These are phyloP conservation scores for Xerocomellus amylosporus DNA, from an alignment of 768 basidiomycete species.

Conservation along the genomic window DNA sequence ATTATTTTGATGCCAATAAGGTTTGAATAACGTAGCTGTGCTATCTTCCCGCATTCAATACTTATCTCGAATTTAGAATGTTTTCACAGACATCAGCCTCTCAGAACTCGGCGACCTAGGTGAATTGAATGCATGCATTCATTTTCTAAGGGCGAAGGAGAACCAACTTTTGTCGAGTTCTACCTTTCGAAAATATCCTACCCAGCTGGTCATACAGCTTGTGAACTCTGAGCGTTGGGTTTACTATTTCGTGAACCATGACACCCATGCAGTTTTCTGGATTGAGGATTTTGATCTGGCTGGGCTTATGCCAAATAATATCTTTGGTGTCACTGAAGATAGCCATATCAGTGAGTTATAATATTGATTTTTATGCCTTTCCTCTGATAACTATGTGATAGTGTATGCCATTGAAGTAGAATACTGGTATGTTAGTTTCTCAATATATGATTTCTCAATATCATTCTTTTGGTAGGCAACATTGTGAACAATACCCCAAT, in stretches of 20 bases:
- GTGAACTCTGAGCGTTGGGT: neutral
- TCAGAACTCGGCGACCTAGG: neutral
- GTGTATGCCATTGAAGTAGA: neutral
- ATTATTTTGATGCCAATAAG: neutral
- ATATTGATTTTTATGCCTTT: neutral
- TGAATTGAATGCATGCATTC: neutral
- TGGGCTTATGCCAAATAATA: neutral
- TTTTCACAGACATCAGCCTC: neutral
- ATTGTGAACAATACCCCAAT: neutral
- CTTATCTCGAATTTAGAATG: neutral
- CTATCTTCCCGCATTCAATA: neutral
- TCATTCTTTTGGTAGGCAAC: neutral
- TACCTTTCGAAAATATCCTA: neutral
- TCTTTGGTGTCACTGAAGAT: neutral
- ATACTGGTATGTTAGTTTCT: neutral
- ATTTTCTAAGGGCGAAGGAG: neutral
- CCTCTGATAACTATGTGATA: neutral
- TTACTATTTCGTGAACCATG: constrained; percentile 1
- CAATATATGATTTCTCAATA: neutral
- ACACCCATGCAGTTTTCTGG: neutral
- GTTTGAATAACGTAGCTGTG: neutral
- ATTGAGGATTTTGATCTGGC: neutral
- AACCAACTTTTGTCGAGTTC: neutral
- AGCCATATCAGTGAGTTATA: neutral
- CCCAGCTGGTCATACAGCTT: neutral